phyloP scores from a whole-genome alignment of 192 early-diverging fungal species.

The Linnemannia exigua region DNA sequence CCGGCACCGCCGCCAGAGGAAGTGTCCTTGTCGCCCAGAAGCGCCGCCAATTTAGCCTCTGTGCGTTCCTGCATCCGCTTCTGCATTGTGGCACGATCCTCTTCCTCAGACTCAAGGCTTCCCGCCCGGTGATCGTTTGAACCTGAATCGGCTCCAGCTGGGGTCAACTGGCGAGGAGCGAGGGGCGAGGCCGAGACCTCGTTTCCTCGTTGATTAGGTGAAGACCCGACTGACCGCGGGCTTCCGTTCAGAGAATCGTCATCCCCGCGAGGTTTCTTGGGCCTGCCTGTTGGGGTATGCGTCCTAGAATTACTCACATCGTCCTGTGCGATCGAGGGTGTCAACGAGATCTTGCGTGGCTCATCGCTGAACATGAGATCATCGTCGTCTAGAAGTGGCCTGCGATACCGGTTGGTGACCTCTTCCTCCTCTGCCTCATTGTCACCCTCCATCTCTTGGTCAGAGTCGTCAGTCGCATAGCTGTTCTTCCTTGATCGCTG shows the following conservation, averaged over 20 bases:
- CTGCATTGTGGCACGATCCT: conserved; percentile 20
- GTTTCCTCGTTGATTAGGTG: background rate
- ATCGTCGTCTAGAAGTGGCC: conserved; percentile 41
- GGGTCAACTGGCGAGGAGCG: background rate
- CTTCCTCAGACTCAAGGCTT: conserved; percentile 22
- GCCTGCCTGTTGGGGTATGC: conserved; percentile 11
- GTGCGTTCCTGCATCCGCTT: conserved; percentile 19
- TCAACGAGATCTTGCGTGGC: conserved; percentile 67
- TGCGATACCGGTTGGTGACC: conserved; percentile 32
- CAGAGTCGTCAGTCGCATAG: conserved; percentile 61
- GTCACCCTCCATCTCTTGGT: conserved; percentile 57
- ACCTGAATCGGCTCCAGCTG: background rate
- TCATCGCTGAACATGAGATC: conserved; percentile 52
- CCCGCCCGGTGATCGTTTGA: background rate
- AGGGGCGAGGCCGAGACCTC: background rate
- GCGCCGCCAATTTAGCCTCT: conserved; percentile 34
- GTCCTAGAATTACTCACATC: conserved; percentile 24
- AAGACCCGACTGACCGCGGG: background rate
- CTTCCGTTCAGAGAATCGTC: background rate
- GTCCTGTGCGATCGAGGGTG: conserved; percentile 63
- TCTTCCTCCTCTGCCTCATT: conserved; percentile 46
- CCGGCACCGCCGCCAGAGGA: background rate
- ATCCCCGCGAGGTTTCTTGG: conserved; percentile 42
- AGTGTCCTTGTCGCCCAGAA: conserved; percentile 30
- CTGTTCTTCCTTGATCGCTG: conserved; percentile 42